Conservation (phyloP, 2,329 filamentous ascomycete species). For the Colletotrichum scovillei region DNA sequence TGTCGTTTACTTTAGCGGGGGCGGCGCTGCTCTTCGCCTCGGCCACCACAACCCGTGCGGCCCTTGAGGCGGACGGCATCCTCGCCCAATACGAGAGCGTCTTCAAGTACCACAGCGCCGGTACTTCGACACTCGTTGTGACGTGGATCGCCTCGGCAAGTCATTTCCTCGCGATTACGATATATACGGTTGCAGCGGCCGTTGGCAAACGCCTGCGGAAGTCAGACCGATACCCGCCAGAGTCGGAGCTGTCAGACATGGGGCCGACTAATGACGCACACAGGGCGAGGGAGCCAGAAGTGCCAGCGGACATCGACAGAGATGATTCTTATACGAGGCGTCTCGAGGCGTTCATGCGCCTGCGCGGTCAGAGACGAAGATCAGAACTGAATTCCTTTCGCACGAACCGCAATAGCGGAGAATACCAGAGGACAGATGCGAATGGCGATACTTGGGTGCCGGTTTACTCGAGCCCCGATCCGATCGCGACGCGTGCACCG, state of each 20-base stretch:
- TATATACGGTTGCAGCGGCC: not conserved
- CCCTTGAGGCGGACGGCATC: not conserved
- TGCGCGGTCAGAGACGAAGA: too few species aligned
- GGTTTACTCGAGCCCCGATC: slow-evolving; percentile 26
- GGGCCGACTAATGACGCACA: not conserved
- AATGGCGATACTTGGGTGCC: slow-evolving; percentile 12
- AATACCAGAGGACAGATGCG: not conserved
- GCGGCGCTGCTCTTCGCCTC: slow-evolving; percentile 17
- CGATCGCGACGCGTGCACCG: not conserved
- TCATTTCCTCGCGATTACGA: not conserved
- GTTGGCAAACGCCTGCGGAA: slow-evolving; percentile 11
- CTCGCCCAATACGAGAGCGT: not conserved
- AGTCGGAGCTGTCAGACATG: not conserved
- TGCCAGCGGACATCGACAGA: not conserved
- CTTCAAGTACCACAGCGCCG: slow-evolving; percentile 14
- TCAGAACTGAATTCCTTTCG: not conserved
- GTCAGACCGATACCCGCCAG: slow-evolving; percentile 16
- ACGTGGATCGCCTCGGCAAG: slow-evolving; percentile 19
- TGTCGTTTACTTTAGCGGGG: slow-evolving; percentile 2
- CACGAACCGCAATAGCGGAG: not conserved
- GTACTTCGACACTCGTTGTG: not conserved
- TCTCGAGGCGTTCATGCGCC: not conserved
- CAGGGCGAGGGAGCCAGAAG: not conserved
- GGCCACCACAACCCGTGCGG: not conserved
- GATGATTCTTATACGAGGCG: not conserved